phyloP scores from a whole-genome alignment of 768 basidiomycete species.

The Xerocomellus intermedius region DNA sequence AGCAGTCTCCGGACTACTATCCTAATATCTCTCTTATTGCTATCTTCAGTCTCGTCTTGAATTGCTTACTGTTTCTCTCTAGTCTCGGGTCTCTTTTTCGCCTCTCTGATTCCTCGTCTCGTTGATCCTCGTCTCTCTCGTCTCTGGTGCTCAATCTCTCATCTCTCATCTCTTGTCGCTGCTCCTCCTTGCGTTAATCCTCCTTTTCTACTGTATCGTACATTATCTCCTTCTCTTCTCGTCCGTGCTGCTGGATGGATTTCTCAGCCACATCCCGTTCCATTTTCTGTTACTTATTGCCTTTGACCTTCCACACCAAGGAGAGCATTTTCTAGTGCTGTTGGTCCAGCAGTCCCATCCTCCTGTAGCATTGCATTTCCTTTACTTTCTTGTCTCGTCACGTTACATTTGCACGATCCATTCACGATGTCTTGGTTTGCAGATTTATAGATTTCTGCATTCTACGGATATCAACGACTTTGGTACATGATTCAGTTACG shows the following conservation, averaged over 20 bases:
- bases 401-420: slow-evolving; percentile 14
- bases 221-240: slow-evolving; percentile 28
- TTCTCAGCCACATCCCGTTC: slow-evolving; percentile 27
- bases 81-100: slow-evolving; percentile 12
- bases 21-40: slow-evolving; percentile 36
- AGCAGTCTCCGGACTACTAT: slow-evolving; percentile 29
- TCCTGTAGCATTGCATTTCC: slow-evolving; percentile 38
- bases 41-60: slow-evolving; percentile 31
- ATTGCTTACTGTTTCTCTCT: slow-evolving; percentile 18
- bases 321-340: slow-evolving; percentile 31
- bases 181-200: slow-evolving; percentile 34
- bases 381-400: slow-evolving; percentile 11
- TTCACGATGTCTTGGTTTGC: slow-evolving; percentile 16
- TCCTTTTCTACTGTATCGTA: slow-evolving; percentile 31
- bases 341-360: slow-evolving; percentile 29
- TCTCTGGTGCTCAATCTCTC: slow-evolving; percentile 8
- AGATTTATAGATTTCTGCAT: slow-evolving; percentile 36
- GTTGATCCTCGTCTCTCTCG: slow-evolving; percentile 12
- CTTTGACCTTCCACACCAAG: slow-evolving; percentile 37
- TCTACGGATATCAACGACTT: slow-evolving; percentile 20
- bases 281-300: slow-evolving; percentile 34
- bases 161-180: slow-evolving; percentile 12
- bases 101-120: slow-evolving; percentile 9
- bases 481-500: slow-evolving; percentile 26
- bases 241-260: slow-evolving; percentile 31